Evolutionary conservation across 2,329 filamentous ascomycete species (phyloP).

Genomic region (Colletotrichum liriopes): DNA sequence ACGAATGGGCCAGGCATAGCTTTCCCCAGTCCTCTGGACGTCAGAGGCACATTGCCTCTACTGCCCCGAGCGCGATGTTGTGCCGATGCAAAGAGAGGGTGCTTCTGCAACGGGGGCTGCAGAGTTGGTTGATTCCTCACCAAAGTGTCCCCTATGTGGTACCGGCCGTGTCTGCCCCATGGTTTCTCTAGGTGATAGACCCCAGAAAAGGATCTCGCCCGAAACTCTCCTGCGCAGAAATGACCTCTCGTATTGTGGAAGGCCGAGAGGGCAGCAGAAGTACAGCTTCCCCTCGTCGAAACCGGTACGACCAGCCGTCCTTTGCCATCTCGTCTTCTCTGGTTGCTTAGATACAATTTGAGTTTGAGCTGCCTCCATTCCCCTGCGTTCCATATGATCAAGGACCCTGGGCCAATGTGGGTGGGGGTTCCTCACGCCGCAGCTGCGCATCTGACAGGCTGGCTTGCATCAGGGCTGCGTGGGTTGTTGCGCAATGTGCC

Average conservation of each 20-base stretch:
- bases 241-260: neutral
- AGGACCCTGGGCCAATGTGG: neutral
- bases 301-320: neutral
- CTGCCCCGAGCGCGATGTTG: constrained; percentile 11
- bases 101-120: too few species aligned
- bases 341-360: neutral
- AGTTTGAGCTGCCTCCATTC: constrained; percentile 20
- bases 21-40: neutral
- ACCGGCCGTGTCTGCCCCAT: neutral
- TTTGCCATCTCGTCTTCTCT: neutral
- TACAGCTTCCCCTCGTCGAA: neutral
- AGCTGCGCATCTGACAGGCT: constrained; percentile 24
- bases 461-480: neutral
- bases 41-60: neutral
- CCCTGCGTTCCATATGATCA: constrained; percentile 4
- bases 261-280: neutral
- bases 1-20: neutral
- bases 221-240: neutral
- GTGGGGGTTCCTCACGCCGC: constrained; percentile 17
- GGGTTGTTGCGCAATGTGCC: constrained; percentile 23
- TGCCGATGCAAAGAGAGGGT: neutral
- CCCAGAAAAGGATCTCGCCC: neutral
- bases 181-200: neutral
- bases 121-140: neutral
- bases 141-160: neutral